These are phyloP conservation scores for Hanseniaspora hatyaiensis DNA, from an alignment of 805 yeast genomes.

Conservation along the genomic window DNA sequence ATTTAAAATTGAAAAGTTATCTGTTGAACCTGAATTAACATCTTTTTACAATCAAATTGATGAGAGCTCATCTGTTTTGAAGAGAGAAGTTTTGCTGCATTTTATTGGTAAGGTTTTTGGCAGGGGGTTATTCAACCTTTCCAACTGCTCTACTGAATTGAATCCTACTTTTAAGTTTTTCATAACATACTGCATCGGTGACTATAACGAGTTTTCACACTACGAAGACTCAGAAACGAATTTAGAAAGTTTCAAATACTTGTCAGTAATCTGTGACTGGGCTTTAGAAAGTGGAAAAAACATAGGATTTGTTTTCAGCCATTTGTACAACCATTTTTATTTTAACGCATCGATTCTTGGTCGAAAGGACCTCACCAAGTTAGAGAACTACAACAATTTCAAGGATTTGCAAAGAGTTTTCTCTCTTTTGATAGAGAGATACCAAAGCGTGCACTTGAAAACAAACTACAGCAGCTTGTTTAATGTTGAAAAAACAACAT, in stretches of 20 bases:
- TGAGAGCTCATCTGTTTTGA: not conserved
- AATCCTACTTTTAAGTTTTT: not conserved
- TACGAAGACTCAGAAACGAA: not conserved
- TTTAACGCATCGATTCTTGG: not conserved
- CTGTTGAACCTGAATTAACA: no score
- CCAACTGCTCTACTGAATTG: not conserved
- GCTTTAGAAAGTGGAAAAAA: not conserved
- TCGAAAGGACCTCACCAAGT: not conserved
- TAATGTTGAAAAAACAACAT: constrained; percentile 2
- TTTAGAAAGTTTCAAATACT: not conserved
- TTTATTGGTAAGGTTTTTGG: not conserved
- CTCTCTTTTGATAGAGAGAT: not conserved
- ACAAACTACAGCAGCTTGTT: not conserved
- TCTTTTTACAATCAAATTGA: not conserved
- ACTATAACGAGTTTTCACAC: not conserved
- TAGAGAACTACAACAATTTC: not conserved
- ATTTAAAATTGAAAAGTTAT: not conserved
- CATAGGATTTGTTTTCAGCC: not conserved
- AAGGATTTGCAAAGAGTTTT: constrained; percentile 4
- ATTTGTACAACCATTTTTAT: constrained; percentile 1
- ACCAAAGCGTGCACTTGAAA: not conserved
- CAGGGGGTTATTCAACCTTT: not conserved
- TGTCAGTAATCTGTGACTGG: constrained; percentile 3
- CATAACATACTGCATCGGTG: not conserved
- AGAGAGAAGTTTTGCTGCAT: not conserved